Percentiles rank a stretch among this genome's conserved stretches.
Evolutionary conservation across 1,139 yeast genomes (phyloP).

Genomic region (Blastobotrys elegans): DNA sequence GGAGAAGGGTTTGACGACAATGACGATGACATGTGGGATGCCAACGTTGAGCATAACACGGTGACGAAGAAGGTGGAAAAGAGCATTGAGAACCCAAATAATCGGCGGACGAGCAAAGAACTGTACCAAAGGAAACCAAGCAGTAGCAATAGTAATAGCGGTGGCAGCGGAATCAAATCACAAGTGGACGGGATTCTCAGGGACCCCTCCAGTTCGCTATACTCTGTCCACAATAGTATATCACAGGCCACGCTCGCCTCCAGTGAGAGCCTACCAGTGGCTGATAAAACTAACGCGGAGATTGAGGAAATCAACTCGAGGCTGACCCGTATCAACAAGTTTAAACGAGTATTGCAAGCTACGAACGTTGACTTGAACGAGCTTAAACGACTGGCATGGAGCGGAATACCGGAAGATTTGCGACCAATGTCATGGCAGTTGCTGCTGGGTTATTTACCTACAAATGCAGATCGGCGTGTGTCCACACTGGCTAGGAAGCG

Average conservation of each 20-base stretch:
- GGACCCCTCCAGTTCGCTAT: constrained; percentile 37
- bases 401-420: constrained; percentile 80
- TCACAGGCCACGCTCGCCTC: constrained; percentile 13
- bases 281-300: constrained; percentile 38
- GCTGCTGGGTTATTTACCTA: constrained; percentile 82
- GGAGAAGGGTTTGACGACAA: too few species aligned
- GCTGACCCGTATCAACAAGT: constrained; percentile 59
- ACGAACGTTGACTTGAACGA: constrained; percentile 62
- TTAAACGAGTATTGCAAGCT: constrained; percentile 57
- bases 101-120: constrained; percentile 12
- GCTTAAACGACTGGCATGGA: constrained; percentile 81
- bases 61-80: constrained; percentile 33
- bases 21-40: constrained; percentile 95
- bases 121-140: constrained; percentile 20
- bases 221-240: constrained; percentile 33
- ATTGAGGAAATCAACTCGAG: constrained; percentile 54
- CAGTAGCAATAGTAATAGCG: too few species aligned
- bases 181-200: constrained; percentile 37
- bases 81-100: constrained; percentile 26
- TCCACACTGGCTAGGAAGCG: constrained; percentile 72
- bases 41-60: constrained; percentile 57
- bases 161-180: constrained; percentile 30
- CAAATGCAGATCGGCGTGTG: constrained; percentile 70
- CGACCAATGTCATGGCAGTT: constrained; percentile 89
- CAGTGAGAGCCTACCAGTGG: constrained; percentile 10